phyloP scores from a whole-genome alignment of 2,329 filamentous ascomycete genomes.

The Colletotrichum agaves region DNA sequence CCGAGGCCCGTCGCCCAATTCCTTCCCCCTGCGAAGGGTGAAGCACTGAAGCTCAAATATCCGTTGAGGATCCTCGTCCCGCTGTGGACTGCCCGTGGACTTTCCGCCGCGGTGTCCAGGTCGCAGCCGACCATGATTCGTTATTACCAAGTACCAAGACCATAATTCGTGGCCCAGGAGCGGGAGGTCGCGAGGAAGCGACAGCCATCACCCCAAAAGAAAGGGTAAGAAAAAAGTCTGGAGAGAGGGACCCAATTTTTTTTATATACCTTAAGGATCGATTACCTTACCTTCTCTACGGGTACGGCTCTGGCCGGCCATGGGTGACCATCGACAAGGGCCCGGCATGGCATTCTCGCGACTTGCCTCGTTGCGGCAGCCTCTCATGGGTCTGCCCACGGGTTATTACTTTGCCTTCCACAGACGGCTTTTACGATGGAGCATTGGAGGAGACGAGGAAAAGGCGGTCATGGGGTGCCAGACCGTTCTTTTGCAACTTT shows the following conservation, averaged over 20 bases:
- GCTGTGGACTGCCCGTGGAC: conserved; percentile 6
- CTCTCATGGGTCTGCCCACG: conserved; percentile 1
- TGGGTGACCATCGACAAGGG: conserved; percentile 7
- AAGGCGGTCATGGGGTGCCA: background rate
- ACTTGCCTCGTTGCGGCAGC: conserved; percentile 9
- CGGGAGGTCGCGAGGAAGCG: conserved; percentile 5
- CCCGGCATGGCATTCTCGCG: conserved; percentile 18
- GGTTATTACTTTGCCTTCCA: conserved; percentile 7
- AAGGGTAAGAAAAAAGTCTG: conserved; percentile 23
- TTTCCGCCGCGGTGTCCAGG: background rate
- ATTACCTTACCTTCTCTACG: conserved; percentile 10
- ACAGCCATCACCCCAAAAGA: background rate
- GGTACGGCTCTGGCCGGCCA: conserved; percentile 15
- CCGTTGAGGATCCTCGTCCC: conserved; percentile 23
- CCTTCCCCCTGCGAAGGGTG: conserved; percentile 1
- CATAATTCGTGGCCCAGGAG: background rate
- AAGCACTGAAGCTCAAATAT: conserved; percentile 25
- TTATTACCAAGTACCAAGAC: too few relatives aligned
- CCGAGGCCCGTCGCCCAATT: background rate
- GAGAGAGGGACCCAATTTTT: conserved; percentile 29
- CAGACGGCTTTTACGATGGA: background rate
- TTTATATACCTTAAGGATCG: conserved; percentile 4
- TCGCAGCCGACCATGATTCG: conserved; percentile 16
- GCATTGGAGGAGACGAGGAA: background rate
- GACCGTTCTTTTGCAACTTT: background rate